Conservation (phyloP, 495 filamentous ascomycete species). For the Hypoxylon subgilvum region DNA sequence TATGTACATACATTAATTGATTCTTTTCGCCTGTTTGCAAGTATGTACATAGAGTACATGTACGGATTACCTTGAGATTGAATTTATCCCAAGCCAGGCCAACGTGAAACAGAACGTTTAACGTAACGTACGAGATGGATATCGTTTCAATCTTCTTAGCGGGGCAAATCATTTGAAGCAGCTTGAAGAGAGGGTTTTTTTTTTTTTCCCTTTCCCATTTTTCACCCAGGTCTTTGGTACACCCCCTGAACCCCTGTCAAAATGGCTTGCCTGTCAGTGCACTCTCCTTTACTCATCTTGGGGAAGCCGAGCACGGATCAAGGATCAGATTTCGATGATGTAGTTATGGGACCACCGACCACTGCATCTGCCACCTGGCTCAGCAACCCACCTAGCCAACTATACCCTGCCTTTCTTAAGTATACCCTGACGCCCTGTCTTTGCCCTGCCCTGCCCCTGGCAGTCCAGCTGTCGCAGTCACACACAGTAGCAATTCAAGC, state of each 20-base stretch:
- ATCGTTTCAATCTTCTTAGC: too few species aligned
- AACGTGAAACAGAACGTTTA: slow-evolving; percentile 20
- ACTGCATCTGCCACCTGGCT: slow-evolving; percentile 39
- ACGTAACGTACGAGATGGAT: slow-evolving; percentile 22
- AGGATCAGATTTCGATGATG: slow-evolving; percentile 41
- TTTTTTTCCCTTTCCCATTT: slow-evolving; percentile 5
- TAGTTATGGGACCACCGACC: slow-evolving; percentile 43
- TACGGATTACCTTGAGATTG: too few species aligned
- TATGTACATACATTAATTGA: too few species aligned
- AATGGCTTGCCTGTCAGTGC: slow-evolving; percentile 27
- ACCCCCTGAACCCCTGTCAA: slow-evolving; percentile 25
- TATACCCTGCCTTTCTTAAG: slow-evolving; percentile 14
- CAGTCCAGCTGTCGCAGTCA: slow-evolving; percentile 33
- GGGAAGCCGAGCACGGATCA: slow-evolving; percentile 40
- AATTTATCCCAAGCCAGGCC: slow-evolving; percentile 25
- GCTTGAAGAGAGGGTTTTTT: slow-evolving; percentile 10
- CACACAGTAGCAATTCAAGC: slow-evolving; percentile 18
- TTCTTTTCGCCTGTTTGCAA: neutral
- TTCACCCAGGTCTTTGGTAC: slow-evolving; percentile 41
- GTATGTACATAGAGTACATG: too few species aligned
- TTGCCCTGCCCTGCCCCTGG: slow-evolving; percentile 33
- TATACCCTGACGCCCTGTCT: slow-evolving; percentile 28
- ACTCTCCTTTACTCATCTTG: slow-evolving; percentile 37
- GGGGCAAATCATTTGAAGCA: neutral
- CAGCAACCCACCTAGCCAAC: slow-evolving; percentile 27